phyloP scores from a whole-genome alignment of 1,284 basidiomycete species.

The Calocybe gambosa region DNA sequence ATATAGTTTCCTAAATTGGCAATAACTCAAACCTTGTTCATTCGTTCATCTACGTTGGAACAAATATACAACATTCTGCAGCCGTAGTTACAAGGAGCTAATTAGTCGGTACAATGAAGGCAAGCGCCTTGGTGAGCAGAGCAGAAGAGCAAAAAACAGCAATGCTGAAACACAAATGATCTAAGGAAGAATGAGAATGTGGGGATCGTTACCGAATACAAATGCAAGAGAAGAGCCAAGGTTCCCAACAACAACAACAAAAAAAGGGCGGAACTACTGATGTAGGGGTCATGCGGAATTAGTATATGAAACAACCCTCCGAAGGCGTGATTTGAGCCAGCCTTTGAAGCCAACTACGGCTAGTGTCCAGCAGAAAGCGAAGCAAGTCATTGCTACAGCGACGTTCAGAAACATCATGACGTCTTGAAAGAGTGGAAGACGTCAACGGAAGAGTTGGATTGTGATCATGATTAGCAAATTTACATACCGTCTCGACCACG shows the following conservation, averaged over 20 bases:
- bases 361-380: conserved; percentile 78
- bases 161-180: background rate
- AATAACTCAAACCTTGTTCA: background rate
- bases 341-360: conserved; percentile 72
- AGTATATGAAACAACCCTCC: conserved; percentile 35
- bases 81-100: conserved; percentile 6
- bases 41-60: background rate
- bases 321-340: conserved; percentile 56
- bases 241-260: background rate
- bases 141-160: conserved; percentile 1
- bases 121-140: background rate
- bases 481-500: conserved; percentile 76
- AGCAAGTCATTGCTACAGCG: conserved; percentile 76
- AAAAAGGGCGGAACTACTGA: background rate
- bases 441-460: background rate
- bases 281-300: conserved; percentile 32
- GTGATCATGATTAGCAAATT: background rate
- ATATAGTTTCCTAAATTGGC: conserved; percentile 17
- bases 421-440: conserved; percentile 32
- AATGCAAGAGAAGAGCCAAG: conserved; percentile 1
- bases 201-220: background rate
- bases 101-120: conserved; percentile 9
- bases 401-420: conserved; percentile 84
- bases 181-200: conserved; percentile 3
- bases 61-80: conserved; percentile 5